Evolutionary conservation across 257 asterid genomes (phyloP).

Genomic region (Ehretia macrophylla): DNA sequence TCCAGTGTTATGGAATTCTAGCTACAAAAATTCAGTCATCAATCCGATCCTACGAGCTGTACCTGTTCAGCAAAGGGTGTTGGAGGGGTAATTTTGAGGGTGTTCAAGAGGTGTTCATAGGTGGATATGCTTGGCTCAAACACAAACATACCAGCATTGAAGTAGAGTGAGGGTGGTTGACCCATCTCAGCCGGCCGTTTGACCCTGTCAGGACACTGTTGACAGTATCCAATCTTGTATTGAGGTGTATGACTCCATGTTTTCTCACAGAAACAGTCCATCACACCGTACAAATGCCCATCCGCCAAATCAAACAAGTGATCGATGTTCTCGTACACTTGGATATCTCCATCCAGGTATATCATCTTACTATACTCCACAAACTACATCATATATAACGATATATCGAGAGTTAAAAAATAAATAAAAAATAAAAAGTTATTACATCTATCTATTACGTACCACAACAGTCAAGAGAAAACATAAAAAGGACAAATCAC

Average conservation of each 20-base stretch:
- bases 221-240: conserved; percentile 33
- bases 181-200: conserved; percentile 40
- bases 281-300: conserved; percentile 45
- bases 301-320: conserved; percentile 37
- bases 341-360: conserved; percentile 54
- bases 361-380: conserved; percentile 50
- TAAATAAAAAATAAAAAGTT: no score
- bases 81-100: no score
- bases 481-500: no score
- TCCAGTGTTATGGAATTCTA: not conserved
- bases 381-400: no score
- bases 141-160: conserved; percentile 51
- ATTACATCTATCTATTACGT: no score
- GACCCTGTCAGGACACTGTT: conserved; percentile 42
- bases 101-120: no score
- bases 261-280: conserved; percentile 57
- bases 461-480: no score
- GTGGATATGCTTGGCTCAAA: conserved; percentile 49
- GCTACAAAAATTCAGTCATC: not conserved
- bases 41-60: no score
- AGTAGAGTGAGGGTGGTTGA: conserved; percentile 32
- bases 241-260: conserved; percentile 46
- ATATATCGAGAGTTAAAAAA: no score
- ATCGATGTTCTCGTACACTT: conserved; percentile 46
- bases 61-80: conserved; percentile 62